A percentile compares a stretch with the other conserved stretches of the same genome.
phyloP scores from a whole-genome alignment of 2,329 filamentous ascomycete genomes.

The Anthostomella pinea region DNA sequence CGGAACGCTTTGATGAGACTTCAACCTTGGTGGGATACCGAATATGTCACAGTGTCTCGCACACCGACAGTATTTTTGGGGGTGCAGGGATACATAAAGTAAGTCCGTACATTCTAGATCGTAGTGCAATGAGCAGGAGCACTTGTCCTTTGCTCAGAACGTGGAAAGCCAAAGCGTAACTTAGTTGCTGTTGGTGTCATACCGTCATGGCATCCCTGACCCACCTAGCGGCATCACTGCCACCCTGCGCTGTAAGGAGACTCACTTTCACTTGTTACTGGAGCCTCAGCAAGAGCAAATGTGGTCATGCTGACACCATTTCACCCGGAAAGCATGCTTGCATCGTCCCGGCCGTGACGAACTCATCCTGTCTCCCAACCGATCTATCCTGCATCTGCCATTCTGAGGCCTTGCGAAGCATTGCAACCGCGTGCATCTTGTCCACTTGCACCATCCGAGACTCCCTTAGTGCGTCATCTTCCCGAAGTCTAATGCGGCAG shows the following conservation, averaged over 20 bases:
- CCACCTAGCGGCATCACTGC: not conserved
- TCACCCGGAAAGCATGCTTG: not conserved
- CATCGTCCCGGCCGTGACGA: not conserved
- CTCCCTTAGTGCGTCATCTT: not conserved
- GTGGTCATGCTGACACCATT: not conserved
- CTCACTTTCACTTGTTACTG: no score
- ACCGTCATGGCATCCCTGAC: no score
- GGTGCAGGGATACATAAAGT: no score
- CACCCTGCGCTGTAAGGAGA: not conserved
- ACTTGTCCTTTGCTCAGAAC: no score
- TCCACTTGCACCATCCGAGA: slow-evolving; percentile 1
- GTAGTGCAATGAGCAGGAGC: no score
- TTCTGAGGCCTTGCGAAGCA: not conserved
- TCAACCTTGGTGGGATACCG: no score
- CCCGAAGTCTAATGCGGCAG: not conserved
- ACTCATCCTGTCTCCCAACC: slow-evolving; percentile 1
- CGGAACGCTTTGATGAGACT: no score
- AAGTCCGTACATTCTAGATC: no score
- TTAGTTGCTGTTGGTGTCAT: no score
- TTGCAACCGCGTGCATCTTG: not conserved
- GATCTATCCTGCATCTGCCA: slow-evolving; percentile 3
- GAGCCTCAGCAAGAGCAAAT: not conserved
- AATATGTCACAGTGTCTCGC: no score
- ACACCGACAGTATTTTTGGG: no score
- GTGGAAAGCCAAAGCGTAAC: no score